Base-by-base conservation (phyloP, 73 alveolate species). In the Blepharisma stoltei region DNA sequence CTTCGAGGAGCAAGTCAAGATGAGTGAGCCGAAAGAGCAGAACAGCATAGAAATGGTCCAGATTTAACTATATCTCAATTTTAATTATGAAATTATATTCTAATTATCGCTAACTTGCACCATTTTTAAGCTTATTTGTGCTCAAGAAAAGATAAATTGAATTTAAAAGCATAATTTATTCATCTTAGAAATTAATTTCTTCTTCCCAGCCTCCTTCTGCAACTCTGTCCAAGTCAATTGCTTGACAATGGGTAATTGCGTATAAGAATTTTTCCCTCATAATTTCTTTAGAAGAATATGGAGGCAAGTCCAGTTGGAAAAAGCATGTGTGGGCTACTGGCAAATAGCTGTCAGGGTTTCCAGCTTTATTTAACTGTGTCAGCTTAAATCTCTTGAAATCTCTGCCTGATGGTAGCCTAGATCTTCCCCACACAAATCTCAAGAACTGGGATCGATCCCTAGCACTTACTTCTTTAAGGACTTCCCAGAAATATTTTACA, bases 281-380 rank as follows among this genome's bases (percentile, higher is more conserved):
- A 6, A 86, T 66, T 76, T 88, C 93, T 78, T 80, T 85, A 65
- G 75, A 88, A 67, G 92, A 86, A 87, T 94, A 94, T 20, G 88
- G 86, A 7, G 98, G 98, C 81, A 92, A 76, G 78, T 94, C 98
- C 37, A 94, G 54, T 43, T 88, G 83, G 92, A 94, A 94, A 87
- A 94, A 94, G 95, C 98, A 94, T 5, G 98, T 94, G 81, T 94
- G 98, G 23, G 97, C 84, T 43, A 82, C 83, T 6, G 98, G 98
- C 70, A 94, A 70, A 27, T 21, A 47, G 69, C 81, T 73, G 55
- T 85, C 93, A 20, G 73, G 73, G 23, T 60, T 60, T 60, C 73
- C 73, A 67, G 81, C 43, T 60, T 86, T 18, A 65, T 82, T 6
- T 38, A 77, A 32, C 80, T 21, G 70, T 70, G 71, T 71, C 41